These are phyloP conservation scores for Penicillium occitanis DNA, from an alignment of 2,329 filamentous ascomycete genomes.

Conservation along the genomic window DNA sequence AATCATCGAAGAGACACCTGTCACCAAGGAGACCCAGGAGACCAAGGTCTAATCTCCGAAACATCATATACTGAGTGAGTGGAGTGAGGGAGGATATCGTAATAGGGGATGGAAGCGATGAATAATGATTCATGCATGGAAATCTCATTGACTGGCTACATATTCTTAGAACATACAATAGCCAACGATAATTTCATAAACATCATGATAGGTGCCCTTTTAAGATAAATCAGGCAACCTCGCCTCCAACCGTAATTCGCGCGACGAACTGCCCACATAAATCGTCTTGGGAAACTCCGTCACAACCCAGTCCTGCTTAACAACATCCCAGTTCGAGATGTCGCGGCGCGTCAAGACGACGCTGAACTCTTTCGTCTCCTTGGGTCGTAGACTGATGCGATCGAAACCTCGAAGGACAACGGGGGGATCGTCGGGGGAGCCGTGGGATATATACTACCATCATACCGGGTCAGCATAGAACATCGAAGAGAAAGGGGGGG, in stretches of 20 bases:
- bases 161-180: background rate
- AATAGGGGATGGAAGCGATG: background rate
- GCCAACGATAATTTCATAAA: background rate
- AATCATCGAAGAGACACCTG: background rate
- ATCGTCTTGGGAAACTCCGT: conserved; percentile 57
- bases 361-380: conserved; percentile 64
- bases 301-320: conserved; percentile 76
- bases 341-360: conserved; percentile 74
- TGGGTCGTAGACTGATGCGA: conserved; percentile 68
- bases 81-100: background rate
- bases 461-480: too few relatives aligned
- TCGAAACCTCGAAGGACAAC: conserved; percentile 77
- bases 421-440: conserved; percentile 68
- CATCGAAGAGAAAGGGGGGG: conserved; percentile 25
- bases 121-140: background rate
- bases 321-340: conserved; percentile 80
- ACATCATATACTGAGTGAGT: too few relatives aligned
- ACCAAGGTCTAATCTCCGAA: conserved; percentile 1
- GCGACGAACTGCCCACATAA: conserved; percentile 60
- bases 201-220: background rate
- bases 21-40: background rate
- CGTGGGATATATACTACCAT: conserved; percentile 69
- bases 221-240: conserved; percentile 26
- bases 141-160: background rate
- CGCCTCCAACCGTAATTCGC: conserved; percentile 54